Percentiles rank a stretch among this genome's conserved stretches.
Evolutionary conservation across 177 flowering plant genomes (phyloP).

Genomic region (Tripterygium wilfordii): DNA sequence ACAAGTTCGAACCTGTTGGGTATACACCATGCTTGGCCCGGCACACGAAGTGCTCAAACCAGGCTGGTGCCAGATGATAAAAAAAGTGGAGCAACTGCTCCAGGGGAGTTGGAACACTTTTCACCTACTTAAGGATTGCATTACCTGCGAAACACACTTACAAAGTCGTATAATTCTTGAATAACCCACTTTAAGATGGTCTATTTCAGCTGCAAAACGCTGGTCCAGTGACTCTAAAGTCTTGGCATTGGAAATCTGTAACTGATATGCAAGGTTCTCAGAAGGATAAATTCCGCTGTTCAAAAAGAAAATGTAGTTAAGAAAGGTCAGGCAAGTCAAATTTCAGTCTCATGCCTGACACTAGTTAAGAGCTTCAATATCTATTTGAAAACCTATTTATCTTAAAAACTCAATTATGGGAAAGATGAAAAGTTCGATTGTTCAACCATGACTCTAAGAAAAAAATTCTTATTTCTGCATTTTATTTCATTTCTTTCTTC

Average conservation of each 20-base stretch:
- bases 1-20: too few relatives aligned
- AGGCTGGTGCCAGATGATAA: too few relatives aligned
- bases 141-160: slow-evolving; percentile 31
- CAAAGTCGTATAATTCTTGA: slow-evolving; percentile 46
- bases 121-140: slow-evolving; percentile 23
- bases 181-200: slow-evolving; percentile 28
- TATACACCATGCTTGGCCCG: too few relatives aligned
- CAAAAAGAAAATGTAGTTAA: slow-evolving; percentile 12
- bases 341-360: not conserved
- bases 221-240: slow-evolving; percentile 5
- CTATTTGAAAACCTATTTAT: too few relatives aligned
- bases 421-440: too few relatives aligned
- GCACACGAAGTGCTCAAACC: too few relatives aligned
- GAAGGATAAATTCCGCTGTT: slow-evolving; percentile 62
- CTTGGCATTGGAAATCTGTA: slow-evolving; percentile 12
- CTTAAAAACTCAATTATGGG: too few relatives aligned
- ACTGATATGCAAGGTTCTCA: slow-evolving; percentile 32
- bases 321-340: slow-evolving; percentile 1
- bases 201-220: slow-evolving; percentile 23
- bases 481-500: too few relatives aligned
- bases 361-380: too few relatives aligned
- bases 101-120: not conserved
- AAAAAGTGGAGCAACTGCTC: too few relatives aligned
- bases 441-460: too few relatives aligned
- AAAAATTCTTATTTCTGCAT: too few relatives aligned